Evolutionary conservation across 495 filamentous ascomycete genomes (phyloP).

Genomic region (Cercophora samala): DNA sequence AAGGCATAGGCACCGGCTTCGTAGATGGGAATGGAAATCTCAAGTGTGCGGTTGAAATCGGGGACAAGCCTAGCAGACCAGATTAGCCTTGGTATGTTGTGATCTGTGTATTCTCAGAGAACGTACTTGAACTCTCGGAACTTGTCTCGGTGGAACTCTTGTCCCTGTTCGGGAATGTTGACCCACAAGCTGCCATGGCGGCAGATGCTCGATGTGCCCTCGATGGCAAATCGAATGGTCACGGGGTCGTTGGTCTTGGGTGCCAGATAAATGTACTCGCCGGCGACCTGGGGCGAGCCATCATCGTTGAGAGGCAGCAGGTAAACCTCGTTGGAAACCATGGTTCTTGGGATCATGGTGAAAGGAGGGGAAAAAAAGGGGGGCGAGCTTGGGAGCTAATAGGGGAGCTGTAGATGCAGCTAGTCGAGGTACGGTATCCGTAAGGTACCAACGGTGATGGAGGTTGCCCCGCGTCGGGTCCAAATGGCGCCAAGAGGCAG

Average conservation of each 20-base stretch:
- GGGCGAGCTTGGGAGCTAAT: not conserved
- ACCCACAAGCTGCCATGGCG: slow-evolving; percentile 91
- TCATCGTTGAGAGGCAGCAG: slow-evolving; percentile 84
- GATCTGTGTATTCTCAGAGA: not conserved
- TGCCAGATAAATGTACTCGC: slow-evolving; percentile 86
- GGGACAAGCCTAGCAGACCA: slow-evolving; percentile 65
- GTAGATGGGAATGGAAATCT: slow-evolving; percentile 82
- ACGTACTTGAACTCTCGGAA: slow-evolving; percentile 85
- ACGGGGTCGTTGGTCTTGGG: slow-evolving; percentile 69
- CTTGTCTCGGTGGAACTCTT: slow-evolving; percentile 66
- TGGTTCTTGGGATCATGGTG: slow-evolving; percentile 50
- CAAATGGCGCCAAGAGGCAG: slow-evolving; percentile 14
- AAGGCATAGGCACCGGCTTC: slow-evolving; percentile 90
- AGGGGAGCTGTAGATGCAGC: slow-evolving; percentile 11
- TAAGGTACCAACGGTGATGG: slow-evolving; percentile 3
- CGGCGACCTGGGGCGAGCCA: slow-evolving; percentile 85
- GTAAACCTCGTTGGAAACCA: slow-evolving; percentile 67
- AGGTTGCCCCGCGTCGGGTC: slow-evolving; percentile 22
- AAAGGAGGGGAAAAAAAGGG: slow-evolving; percentile 9
- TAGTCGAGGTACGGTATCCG: not conserved
- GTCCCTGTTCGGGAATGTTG: slow-evolving; percentile 78
- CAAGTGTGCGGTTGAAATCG: slow-evolving; percentile 86
- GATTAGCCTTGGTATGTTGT: not conserved
- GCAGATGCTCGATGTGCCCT: slow-evolving; percentile 94
- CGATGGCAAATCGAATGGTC: slow-evolving; percentile 83